Conservation (phyloP, 495 filamentous ascomycete genomes). For the Penicillium crystallinum region DNA sequence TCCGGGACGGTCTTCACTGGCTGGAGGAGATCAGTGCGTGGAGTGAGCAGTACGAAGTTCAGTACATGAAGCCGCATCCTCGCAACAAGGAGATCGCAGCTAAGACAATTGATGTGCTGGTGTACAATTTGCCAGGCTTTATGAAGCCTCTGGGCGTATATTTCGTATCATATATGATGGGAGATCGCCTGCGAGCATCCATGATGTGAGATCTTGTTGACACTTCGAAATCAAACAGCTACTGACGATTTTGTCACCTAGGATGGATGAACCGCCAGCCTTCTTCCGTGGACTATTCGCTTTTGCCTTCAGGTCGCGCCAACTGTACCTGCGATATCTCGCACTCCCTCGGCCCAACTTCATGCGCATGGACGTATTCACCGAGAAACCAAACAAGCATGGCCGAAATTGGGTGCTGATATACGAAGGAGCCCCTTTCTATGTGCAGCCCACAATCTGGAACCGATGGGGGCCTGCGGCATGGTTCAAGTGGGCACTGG, state of each 20-base stretch:
- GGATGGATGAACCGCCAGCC: conserved; percentile 38
- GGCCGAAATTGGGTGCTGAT: conserved; percentile 45
- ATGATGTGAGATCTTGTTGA: conserved; percentile 49
- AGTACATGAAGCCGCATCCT: conserved; percentile 51
- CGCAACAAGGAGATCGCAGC: conserved; percentile 51
- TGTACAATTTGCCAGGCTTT: conserved; percentile 47
- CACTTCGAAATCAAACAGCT: background rate
- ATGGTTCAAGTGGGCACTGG: conserved; percentile 45
- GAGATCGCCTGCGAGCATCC: conserved; percentile 52
- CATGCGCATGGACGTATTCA: conserved; percentile 39
- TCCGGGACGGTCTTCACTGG: conserved; percentile 58
- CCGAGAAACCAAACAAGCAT: conserved; percentile 41
- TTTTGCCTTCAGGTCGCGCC: conserved; percentile 39
- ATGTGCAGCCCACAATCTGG: conserved; percentile 53
- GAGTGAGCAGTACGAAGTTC: conserved; percentile 50
- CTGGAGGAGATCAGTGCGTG: conserved; percentile 52
- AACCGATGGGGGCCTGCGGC: conserved; percentile 52
- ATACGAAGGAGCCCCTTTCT: conserved; percentile 51
- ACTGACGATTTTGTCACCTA: conserved; percentile 9
- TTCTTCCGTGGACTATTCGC: conserved; percentile 34
- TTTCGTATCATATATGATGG: conserved; percentile 52
- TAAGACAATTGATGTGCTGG: conserved; percentile 52
- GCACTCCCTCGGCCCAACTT: conserved; percentile 49
- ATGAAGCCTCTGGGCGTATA: conserved; percentile 43
- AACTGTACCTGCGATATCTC: conserved; percentile 48